A percentile compares a stretch with the other conserved stretches of the same genome.
These are phyloP conservation scores for Jatropha curcas DNA, from an alignment of 345 rosid genomes.

Conservation along the genomic window DNA sequence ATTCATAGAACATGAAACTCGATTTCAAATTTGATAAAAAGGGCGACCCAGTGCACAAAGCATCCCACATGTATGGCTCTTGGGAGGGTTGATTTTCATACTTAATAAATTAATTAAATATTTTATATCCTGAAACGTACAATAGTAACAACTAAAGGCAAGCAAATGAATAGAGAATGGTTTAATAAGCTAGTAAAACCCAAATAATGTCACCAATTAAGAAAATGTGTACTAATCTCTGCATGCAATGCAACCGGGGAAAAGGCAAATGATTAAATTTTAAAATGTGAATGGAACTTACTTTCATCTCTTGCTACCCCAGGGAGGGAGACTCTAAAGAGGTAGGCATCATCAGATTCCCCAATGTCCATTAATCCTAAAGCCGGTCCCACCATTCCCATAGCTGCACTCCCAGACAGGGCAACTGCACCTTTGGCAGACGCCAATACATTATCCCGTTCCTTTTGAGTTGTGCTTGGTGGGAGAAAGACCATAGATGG, in stretches of 20 bases:
- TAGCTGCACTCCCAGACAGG: slow-evolving; percentile 66
- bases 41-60: too few species aligned
- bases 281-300: slow-evolving; percentile 31
- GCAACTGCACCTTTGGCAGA: slow-evolving; percentile 51
- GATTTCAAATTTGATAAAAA: too few species aligned
- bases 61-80: too few species aligned
- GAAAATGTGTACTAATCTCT: neutral
- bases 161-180: neutral
- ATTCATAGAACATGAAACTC: slow-evolving; percentile 5
- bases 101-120: neutral
- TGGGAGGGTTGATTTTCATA: too few species aligned
- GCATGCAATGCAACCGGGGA: slow-evolving; percentile 2
- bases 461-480: slow-evolving; percentile 42
- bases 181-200: neutral
- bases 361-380: slow-evolving; percentile 61
- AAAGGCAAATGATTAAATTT: neutral
- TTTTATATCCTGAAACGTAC: neutral
- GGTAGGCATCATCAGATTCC: slow-evolving; percentile 60
- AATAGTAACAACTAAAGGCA: neutral
- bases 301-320: slow-evolving; percentile 72
- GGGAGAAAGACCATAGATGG: slow-evolving; percentile 57
- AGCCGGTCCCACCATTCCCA: slow-evolving; percentile 57
- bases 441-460: slow-evolving; percentile 35
- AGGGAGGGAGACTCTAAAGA: slow-evolving; percentile 64
- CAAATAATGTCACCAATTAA: neutral